These are phyloP conservation scores for Ziziphus jujuba DNA, from an alignment of 306 rosid genomes.

Conservation along the genomic window DNA sequence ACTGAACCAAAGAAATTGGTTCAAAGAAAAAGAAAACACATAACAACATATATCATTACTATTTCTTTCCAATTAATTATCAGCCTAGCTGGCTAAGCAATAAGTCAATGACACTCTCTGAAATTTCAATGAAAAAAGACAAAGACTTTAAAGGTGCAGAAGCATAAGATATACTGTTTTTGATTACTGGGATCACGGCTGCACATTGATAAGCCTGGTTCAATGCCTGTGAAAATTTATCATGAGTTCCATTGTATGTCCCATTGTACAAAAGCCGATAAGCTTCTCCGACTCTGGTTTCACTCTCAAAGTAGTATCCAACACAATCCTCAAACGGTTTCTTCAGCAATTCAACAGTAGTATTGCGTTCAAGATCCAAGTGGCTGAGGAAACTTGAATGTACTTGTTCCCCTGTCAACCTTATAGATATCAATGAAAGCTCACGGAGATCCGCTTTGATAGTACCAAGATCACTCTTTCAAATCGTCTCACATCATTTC, in stretches of 20 bases:
- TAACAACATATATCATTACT: too few relatives aligned
- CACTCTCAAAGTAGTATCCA: neutral
- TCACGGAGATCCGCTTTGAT: neutral
- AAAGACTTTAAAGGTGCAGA: too few relatives aligned
- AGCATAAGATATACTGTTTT: too few relatives aligned
- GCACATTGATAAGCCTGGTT: too few relatives aligned
- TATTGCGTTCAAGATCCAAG: neutral
- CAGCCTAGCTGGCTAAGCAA: too few relatives aligned
- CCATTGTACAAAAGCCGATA: neutral
- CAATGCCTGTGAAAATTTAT: too few relatives aligned
- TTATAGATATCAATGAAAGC: conserved; percentile 4
- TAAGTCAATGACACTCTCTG: too few relatives aligned
- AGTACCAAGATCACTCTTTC: neutral
- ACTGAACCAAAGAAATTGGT: too few relatives aligned
- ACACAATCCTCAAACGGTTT: neutral
- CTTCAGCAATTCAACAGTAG: neutral
- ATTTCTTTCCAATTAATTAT: too few relatives aligned
- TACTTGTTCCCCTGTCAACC: neutral
- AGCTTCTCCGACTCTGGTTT: neutral
- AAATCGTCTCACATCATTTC: neutral
- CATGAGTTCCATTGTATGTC: neutral
- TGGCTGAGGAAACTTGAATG: neutral
- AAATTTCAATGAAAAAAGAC: too few relatives aligned
- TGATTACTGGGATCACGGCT: too few relatives aligned
- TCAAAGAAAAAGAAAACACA: too few relatives aligned